Conservation (phyloP, 192 early-diverging fungal genomes). For the Coemansia sp. region DNA sequence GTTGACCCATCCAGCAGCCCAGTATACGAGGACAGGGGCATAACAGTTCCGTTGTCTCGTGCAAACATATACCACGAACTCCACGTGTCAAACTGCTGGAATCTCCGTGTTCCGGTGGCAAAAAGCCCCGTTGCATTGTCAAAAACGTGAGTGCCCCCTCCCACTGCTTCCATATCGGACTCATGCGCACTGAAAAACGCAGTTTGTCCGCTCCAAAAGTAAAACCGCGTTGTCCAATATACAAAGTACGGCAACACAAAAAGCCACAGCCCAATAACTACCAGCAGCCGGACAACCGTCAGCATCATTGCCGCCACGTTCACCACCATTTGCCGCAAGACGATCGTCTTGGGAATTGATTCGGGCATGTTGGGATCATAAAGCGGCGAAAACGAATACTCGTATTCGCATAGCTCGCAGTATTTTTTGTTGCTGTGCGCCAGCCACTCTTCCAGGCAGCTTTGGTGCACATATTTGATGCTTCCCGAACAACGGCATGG, state of each 20-base stretch:
- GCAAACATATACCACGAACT: slow-evolving; percentile 31
- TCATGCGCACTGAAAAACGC: neutral
- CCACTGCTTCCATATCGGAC: too few species aligned
- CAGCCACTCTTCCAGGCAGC: slow-evolving; percentile 83
- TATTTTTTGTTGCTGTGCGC: slow-evolving; percentile 68
- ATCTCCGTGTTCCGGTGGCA: slow-evolving; percentile 15
- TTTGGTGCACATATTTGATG: slow-evolving; percentile 93
- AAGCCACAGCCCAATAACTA: slow-evolving; percentile 76
- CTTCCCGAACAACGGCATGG: slow-evolving; percentile 96
- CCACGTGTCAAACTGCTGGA: slow-evolving; percentile 39
- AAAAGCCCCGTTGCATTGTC: neutral
- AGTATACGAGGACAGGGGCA: slow-evolving; percentile 37
- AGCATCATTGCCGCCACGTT: slow-evolving; percentile 51
- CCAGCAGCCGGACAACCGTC: slow-evolving; percentile 52
- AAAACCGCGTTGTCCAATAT: slow-evolving; percentile 80
- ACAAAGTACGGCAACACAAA: slow-evolving; percentile 77
- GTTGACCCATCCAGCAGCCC: slow-evolving; percentile 41
- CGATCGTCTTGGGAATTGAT: slow-evolving; percentile 58
- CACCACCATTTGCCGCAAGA: slow-evolving; percentile 56
- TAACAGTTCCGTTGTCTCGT: slow-evolving; percentile 8
- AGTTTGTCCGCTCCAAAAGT: slow-evolving; percentile 74
- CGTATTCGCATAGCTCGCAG: slow-evolving; percentile 90
- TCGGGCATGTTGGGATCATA: slow-evolving; percentile 73
- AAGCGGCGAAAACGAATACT: slow-evolving; percentile 80
- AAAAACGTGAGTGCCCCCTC: too few species aligned